phyloP scores from a whole-genome alignment of 768 basidiomycete genomes.

The Xanthoconium purpureum region DNA sequence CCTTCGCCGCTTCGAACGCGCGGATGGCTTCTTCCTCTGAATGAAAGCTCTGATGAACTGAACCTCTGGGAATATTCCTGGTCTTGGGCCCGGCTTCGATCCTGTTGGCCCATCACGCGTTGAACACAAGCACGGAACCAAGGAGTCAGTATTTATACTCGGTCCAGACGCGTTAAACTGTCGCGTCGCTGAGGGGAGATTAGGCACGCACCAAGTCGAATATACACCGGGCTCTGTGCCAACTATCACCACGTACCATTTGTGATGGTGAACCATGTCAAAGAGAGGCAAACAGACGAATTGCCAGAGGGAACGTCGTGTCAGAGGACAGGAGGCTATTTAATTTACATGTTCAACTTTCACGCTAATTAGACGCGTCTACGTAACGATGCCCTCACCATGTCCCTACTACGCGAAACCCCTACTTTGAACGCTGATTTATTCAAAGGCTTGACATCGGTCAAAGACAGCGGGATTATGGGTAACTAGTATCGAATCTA shows the following conservation, averaged over 20 bases:
- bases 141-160: conserved; percentile 27
- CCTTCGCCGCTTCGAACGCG: conserved; percentile 29
- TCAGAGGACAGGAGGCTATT: conserved; percentile 24
- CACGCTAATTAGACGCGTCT: conserved; percentile 5
- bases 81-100: conserved; percentile 43
- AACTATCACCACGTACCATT: conserved; percentile 29
- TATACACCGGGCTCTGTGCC: conserved; percentile 32
- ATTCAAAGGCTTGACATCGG: background rate
- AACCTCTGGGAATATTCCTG: conserved; percentile 39
- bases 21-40: conserved; percentile 41
- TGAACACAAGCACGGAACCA: conserved; percentile 2
- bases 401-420: conserved; percentile 11
- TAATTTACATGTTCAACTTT: conserved; percentile 22
- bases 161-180: conserved; percentile 7
- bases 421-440: background rate
- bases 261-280: conserved; percentile 19
- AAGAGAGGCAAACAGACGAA: background rate
- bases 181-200: conserved; percentile 2
- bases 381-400: too few relatives aligned
- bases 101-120: conserved; percentile 34
- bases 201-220: conserved; percentile 21
- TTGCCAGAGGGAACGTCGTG: background rate
- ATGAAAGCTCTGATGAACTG: conserved; percentile 42
- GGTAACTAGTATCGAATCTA: conserved; percentile 11
- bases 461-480: background rate